phyloP scores from a whole-genome alignment of 352 stramenopile species.

The Phytophthora cryptogea region DNA sequence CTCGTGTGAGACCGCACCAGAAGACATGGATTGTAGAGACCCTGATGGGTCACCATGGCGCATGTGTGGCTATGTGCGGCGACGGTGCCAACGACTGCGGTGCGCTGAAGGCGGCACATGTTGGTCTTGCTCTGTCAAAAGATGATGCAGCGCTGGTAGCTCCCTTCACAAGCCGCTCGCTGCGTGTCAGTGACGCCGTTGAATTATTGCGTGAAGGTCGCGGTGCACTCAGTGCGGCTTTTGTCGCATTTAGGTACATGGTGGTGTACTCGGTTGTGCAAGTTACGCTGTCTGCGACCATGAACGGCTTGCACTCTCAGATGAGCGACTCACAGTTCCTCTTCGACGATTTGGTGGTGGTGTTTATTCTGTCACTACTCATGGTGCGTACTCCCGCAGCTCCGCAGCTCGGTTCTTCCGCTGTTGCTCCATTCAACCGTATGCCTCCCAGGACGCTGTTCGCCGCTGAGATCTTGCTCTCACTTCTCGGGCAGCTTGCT shows the following conservation, averaged over 20 bases:
- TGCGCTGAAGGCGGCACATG: slow-evolving; percentile 90
- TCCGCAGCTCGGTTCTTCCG: slow-evolving; percentile 34
- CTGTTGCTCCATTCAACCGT: slow-evolving; percentile 32
- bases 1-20: slow-evolving; percentile 70
- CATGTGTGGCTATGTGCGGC: slow-evolving; percentile 71
- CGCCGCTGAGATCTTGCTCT: slow-evolving; percentile 56
- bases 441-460: slow-evolving; percentile 68
- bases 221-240: slow-evolving; percentile 88
- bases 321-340: slow-evolving; percentile 85
- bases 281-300: slow-evolving; percentile 65
- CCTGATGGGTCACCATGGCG: slow-evolving; percentile 54
- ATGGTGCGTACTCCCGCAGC: slow-evolving; percentile 69
- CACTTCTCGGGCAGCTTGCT: slow-evolving; percentile 58
- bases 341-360: slow-evolving; percentile 75
- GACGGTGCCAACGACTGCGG: slow-evolving; percentile 90
- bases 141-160: slow-evolving; percentile 90
- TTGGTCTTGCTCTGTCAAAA: slow-evolving; percentile 88
- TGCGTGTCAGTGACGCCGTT: slow-evolving; percentile 82
- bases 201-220: slow-evolving; percentile 89
- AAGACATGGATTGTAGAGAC: slow-evolving; percentile 84
- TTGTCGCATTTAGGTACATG: slow-evolving; percentile 92
- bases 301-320: slow-evolving; percentile 66
- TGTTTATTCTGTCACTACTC: slow-evolving; percentile 70
- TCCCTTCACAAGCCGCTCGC: slow-evolving; percentile 90
- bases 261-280: slow-evolving; percentile 93